Conservation (phyloP, 768 basidiomycete species). For the Wakefieldia striispora region DNA sequence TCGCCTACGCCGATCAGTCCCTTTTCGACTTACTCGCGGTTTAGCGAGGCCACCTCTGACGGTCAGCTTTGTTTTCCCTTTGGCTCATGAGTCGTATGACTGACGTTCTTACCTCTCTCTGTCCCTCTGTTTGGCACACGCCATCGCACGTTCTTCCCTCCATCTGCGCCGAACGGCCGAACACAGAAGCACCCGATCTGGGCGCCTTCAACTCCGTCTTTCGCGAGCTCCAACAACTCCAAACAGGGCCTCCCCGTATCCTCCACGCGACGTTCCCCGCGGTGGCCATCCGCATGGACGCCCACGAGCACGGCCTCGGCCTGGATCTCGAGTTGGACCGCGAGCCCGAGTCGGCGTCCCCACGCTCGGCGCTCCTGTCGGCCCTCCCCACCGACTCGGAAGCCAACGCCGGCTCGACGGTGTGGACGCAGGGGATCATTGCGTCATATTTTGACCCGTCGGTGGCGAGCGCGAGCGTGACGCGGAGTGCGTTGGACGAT, state of each 20-base stretch:
- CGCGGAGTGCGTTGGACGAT: conserved; percentile 26
- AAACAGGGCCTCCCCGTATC: conserved; percentile 40
- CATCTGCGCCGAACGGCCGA: too few relatives aligned
- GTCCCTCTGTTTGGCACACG: too few relatives aligned
- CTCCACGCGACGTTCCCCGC: conserved; percentile 18
- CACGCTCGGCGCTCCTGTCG: conserved; percentile 23
- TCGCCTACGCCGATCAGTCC: conserved; percentile 37
- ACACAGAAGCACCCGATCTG: conserved; percentile 62
- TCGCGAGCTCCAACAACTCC: conserved; percentile 59
- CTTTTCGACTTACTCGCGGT: conserved; percentile 37
- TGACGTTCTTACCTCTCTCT: neutral
- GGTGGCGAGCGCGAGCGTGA: conserved; percentile 22
- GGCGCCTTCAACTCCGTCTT: conserved; percentile 71
- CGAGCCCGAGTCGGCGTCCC: conserved; percentile 29
- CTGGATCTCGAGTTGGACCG: neutral
- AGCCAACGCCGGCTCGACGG: conserved; percentile 53
- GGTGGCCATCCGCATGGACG: conserved; percentile 6
- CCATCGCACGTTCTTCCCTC: too few relatives aligned
- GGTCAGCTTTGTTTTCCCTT: conserved; percentile 25
- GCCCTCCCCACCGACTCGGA: conserved; percentile 33
- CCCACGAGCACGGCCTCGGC: conserved; percentile 18
- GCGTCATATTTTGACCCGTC: conserved; percentile 52
- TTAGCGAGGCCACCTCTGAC: conserved; percentile 55
- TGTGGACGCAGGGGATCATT: conserved; percentile 61
- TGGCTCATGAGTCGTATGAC: neutral